A percentile compares a stretch with the other conserved stretches of the same genome.
phyloP scores from a whole-genome alignment of 2,329 filamentous ascomycete genomes.

The Aspergillus amoenus region DNA sequence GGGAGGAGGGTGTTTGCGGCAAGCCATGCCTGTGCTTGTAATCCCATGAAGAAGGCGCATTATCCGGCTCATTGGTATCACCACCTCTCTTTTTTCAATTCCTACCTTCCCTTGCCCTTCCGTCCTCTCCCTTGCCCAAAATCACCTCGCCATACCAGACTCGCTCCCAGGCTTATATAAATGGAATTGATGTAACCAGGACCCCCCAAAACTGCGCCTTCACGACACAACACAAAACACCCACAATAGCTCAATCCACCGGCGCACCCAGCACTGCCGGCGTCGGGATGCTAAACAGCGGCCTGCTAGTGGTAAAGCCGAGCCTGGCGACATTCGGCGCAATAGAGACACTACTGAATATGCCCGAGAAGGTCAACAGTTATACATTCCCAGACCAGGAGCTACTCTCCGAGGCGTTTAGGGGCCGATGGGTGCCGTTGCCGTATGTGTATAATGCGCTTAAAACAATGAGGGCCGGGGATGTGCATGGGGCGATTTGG shows the following conservation, averaged over 20 bases:
- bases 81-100: conserved; percentile 34
- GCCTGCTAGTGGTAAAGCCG: conserved; percentile 62
- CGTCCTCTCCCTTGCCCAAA: background rate
- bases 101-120: background rate
- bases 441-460: conserved; percentile 64
- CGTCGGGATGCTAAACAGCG: conserved; percentile 60
- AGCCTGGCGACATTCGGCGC: conserved; percentile 52
- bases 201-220: conserved; percentile 61
- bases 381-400: conserved; percentile 12
- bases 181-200: conserved; percentile 2
- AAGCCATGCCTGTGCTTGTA: conserved; percentile 22
- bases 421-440: conserved; percentile 46
- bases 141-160: background rate
- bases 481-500: conserved; percentile 62
- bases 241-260: conserved; percentile 25
- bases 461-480: conserved; percentile 54
- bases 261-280: conserved; percentile 53
- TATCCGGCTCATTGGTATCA: conserved; percentile 49
- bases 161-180: no score
- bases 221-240: conserved; percentile 54
- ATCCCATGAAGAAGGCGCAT: conserved; percentile 21
- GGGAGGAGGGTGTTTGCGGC: conserved; percentile 57
- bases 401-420: conserved; percentile 5
- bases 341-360: conserved; percentile 41
- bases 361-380: conserved; percentile 30